These are phyloP conservation scores for Eutypa lata DNA, from an alignment of 2,329 filamentous ascomycete species.

Conservation along the genomic window DNA sequence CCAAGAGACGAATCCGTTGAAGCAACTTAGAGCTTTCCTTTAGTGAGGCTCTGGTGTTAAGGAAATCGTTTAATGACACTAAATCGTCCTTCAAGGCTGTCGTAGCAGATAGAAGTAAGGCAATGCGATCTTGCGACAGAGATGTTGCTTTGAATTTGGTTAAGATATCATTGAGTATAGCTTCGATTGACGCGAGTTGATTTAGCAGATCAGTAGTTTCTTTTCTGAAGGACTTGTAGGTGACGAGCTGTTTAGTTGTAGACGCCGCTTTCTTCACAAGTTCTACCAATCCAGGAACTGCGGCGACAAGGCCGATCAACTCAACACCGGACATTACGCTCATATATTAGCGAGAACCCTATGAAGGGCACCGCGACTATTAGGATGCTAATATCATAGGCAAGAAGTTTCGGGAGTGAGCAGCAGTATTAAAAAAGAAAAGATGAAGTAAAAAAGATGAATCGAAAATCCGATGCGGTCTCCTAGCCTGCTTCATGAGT, in stretches of 20 bases:
- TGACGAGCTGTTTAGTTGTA: conserved; percentile 1
- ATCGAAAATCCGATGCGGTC: too few relatives aligned
- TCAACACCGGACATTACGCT: too few relatives aligned
- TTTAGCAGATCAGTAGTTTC: not conserved
- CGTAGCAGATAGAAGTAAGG: not conserved
- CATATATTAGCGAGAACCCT: too few relatives aligned
- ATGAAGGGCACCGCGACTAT: too few relatives aligned
- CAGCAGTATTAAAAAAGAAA: too few relatives aligned
- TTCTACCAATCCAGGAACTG: conserved; percentile 6
- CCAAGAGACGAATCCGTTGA: too few relatives aligned
- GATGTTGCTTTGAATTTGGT: not conserved
- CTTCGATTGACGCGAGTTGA: not conserved
- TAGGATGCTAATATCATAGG: too few relatives aligned
- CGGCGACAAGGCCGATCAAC: conserved; percentile 7
- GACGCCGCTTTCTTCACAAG: not conserved
- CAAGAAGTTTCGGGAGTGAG: too few relatives aligned
- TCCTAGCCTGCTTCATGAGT: too few relatives aligned
- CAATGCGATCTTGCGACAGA: not conserved
- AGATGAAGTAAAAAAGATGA: too few relatives aligned
- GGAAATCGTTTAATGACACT: not conserved
- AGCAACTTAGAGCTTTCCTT: not conserved
- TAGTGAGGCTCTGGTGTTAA: too few relatives aligned
- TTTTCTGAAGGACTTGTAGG: not conserved
- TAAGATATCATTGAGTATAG: not conserved
- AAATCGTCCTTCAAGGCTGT: not conserved